Base-by-base conservation (phyloP, 106 monocot genomes). In the Dendrobium officinale region DNA sequence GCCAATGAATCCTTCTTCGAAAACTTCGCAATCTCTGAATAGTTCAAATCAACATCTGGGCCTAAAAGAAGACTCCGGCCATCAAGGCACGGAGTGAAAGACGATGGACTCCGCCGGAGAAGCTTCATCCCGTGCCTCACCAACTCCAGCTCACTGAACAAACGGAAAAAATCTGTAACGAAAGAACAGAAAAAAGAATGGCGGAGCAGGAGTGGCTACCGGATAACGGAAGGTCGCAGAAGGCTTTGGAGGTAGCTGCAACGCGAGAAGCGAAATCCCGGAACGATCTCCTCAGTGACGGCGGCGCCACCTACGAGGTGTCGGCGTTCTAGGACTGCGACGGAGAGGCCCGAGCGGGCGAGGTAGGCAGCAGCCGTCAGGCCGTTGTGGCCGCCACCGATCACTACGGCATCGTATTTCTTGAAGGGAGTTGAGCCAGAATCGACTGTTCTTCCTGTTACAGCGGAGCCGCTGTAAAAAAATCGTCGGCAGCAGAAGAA, bases 201-300 rank as follows among this genome's bases (percentile, higher is more conserved):
- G 41, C 22, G 5, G 67, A 67, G 61, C 17, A 42, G 27, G 58
- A 55, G 17, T 19, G 42, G 45, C 48, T 77, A 96, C 96, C 72
- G 81, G 75, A 93, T 93, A 70, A 96, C 58, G 42, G 93, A 72
- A 26, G 96, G 96, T 74, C 96, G 91, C 55, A 96, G 93, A 73
- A 96, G 96, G 86, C 92, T 92, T 80, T 90, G 96, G 83, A 96
- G 93, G 77, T 96, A 93, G 84, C 96, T 96, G 73, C 96, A 92
- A 37, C 96, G 91, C 44, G 96, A 96, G 86, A 93, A 96, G 27
- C 84, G 88, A 87, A 96, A 96, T 4, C 93, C 96, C 5, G 93
- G 96, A 31, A 96, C 86, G 76, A 96, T 84, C 83, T 96, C 96
- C 81, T 93, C 91, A 8, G 94, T 86, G 73, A 96, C 93, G 75